Conservation (phyloP, 179 eudicot species). For the Beta corolliflora region DNA sequence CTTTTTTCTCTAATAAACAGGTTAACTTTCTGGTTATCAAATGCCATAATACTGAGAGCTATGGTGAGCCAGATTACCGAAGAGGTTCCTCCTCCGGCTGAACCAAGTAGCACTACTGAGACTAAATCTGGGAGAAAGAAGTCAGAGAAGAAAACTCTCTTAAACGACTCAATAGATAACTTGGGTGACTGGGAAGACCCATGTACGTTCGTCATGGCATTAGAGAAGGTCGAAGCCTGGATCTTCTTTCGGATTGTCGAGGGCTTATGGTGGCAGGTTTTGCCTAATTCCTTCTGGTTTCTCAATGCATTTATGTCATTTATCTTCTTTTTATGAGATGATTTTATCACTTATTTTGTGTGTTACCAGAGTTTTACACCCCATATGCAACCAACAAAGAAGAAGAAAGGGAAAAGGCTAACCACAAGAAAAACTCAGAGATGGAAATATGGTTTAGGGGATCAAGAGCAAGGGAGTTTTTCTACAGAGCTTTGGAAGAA, state of each 20-base stretch:
- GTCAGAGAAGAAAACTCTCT: constrained; percentile 39
- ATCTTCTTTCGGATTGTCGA: constrained; percentile 73
- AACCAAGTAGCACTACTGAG: constrained; percentile 14
- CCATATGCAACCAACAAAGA: constrained; percentile 75
- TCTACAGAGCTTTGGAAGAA: constrained; percentile 87
- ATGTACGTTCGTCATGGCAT: constrained; percentile 56
- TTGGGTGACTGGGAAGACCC: constrained; percentile 79
- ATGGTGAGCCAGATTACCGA: constrained; percentile 59
- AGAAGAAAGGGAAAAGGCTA: constrained; percentile 53
- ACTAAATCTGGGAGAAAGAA: constrained; percentile 36
- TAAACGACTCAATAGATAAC: constrained; percentile 37
- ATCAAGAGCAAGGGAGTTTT: constrained; percentile 76
- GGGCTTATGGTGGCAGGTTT: constrained; percentile 98
- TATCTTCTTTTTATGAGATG: neutral
- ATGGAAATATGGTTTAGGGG: constrained; percentile 59
- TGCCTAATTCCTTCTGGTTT: constrained; percentile 1
- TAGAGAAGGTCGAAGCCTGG: constrained; percentile 92
- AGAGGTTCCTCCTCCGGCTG: constrained; percentile 33
- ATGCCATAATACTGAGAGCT: constrained; percentile 67
- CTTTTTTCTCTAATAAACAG: constrained; percentile 32
- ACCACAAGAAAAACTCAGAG: constrained; percentile 45
- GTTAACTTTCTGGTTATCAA: constrained; percentile 88
- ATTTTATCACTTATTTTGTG: neutral
- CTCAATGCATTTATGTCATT: neutral
- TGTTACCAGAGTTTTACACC: constrained; percentile 69